Evolutionary conservation across 106 monocot species (phyloP), one percentile per base, ranked within the genome.

Genomic region (Acorus calamus): DNA sequence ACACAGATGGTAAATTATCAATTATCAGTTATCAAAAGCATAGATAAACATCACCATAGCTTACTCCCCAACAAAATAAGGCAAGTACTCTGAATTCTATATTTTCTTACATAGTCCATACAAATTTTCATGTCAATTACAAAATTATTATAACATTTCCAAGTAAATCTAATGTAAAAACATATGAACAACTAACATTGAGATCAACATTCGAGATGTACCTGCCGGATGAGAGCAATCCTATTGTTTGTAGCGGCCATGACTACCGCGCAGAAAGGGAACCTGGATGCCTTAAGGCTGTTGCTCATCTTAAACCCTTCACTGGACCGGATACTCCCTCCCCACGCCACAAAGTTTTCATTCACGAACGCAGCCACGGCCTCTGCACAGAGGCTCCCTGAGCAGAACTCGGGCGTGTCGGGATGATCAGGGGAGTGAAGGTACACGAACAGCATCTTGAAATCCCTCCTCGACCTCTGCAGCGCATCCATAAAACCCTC

Each of bases 251-350:
- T 68, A 3, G 92, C 69, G 0, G 92, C 76, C 85, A 85, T 83
- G 51, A 92, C 98, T 8, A 92, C 71, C 3, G 88, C 98, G 57
- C 92, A 99, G 65, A 88, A 99, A 14, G 98, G 98, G 60, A 83
- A 99, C 59, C 88, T 65, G 0, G 81, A 92, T 3, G 92, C 88
- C 71, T 83, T 99, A 13, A 99, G 75, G 77, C 88, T 99, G 64
- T 86, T 88, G 73, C 98, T 92, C 98, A 99, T 99, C 83, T 87
- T 92, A 61, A 99, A 99, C 5, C 98, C 98, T 64, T 99, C 92
- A 50, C 73, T 80, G 66, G 81, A 78, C 53, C 86, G 71, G 42
- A 99, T 81, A 53, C 86, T 99, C 53, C 92, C 98, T 10, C 98
- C 98, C 98, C 98, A 99, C 4, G 74, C 72, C 11, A 92, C 85